Evolutionary conservation across 495 filamentous ascomycete species (phyloP).

Genomic region (Parathielavia appendiculata): DNA sequence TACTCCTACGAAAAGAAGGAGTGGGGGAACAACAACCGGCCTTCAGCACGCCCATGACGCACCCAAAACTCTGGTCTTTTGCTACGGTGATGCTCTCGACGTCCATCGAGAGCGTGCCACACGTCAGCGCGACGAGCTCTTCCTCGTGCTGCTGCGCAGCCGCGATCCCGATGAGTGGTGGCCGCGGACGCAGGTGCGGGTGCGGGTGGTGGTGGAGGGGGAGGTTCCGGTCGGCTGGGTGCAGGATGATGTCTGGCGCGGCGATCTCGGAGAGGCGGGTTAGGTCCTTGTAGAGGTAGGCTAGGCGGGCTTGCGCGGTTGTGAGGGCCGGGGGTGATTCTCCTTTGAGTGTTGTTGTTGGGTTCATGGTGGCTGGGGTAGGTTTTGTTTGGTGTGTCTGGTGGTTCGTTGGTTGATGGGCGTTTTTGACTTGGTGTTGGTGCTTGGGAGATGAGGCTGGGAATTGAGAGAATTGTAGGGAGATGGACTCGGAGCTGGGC

Average conservation of each 20-base stretch:
- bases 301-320: slow-evolving; percentile 4
- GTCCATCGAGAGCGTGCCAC: slow-evolving; percentile 25
- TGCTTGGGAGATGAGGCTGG: not conserved
- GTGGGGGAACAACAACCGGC: not conserved
- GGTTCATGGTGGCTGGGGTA: not conserved
- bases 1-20: not conserved
- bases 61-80: slow-evolving; percentile 19
- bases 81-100: slow-evolving; percentile 18
- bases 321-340: not conserved
- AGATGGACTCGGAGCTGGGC: too few relatives aligned
- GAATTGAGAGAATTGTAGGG: too few relatives aligned
- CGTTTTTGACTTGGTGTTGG: not conserved
- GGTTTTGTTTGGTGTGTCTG: not conserved
- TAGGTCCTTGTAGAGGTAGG: slow-evolving; percentile 25
- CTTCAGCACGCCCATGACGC: slow-evolving; percentile 22
- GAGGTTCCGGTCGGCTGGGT: slow-evolving; percentile 20
- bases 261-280: slow-evolving; percentile 21
- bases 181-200: not conserved
- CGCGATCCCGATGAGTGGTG: slow-evolving; percentile 11
- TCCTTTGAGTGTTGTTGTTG: not conserved
- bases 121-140: slow-evolving; percentile 20
- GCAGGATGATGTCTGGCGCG: slow-evolving; percentile 20
- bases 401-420: not conserved
- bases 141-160: slow-evolving; percentile 28
- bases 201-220: slow-evolving; percentile 1